Conservation (phyloP, 2,329 filamentous ascomycete genomes). For the Fusarium dimerum region DNA sequence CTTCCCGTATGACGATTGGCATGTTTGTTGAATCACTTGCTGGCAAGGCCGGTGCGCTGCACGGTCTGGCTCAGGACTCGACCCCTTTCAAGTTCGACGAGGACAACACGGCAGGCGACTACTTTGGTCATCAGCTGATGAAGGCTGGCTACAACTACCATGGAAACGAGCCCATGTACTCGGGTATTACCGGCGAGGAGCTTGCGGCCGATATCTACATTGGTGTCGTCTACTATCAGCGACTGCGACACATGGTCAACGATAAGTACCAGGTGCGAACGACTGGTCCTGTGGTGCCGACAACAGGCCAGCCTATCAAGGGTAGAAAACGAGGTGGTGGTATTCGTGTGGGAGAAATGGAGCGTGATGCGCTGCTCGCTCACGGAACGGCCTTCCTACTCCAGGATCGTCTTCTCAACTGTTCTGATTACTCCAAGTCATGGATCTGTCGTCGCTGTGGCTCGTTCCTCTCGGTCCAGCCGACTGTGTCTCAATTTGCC, state of each 20-base stretch:
- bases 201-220: slow-evolving; percentile 95
- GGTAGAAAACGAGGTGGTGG: slow-evolving; percentile 94
- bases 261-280: slow-evolving; percentile 99
- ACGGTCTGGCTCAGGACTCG: slow-evolving; percentile 93
- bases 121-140: slow-evolving; percentile 93
- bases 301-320: slow-evolving; percentile 96
- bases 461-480: slow-evolving; percentile 85
- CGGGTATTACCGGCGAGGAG: slow-evolving; percentile 92
- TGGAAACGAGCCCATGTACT: slow-evolving; percentile 99
- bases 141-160: slow-evolving; percentile 97
- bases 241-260: slow-evolving; percentile 98
- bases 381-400: slow-evolving; percentile 94
- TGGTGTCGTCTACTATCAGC: slow-evolving; percentile 97
- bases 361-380: slow-evolving; percentile 90
- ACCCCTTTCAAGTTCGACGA: slow-evolving; percentile 96
- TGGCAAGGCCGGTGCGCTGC: slow-evolving; percentile 89
- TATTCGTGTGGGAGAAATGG: slow-evolving; percentile 99
- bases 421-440: slow-evolving; percentile 86
- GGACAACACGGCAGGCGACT: slow-evolving; percentile 86
- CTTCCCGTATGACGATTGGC: slow-evolving; percentile 98
- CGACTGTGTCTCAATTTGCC: slow-evolving; percentile 66
- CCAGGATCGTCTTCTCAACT: slow-evolving; percentile 95
- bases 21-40: slow-evolving; percentile 99
- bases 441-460: slow-evolving; percentile 91
- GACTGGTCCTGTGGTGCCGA: slow-evolving; percentile 84